phyloP scores from a whole-genome alignment of 1,139 yeast genomes.

The Kodamaea suecica region DNA sequence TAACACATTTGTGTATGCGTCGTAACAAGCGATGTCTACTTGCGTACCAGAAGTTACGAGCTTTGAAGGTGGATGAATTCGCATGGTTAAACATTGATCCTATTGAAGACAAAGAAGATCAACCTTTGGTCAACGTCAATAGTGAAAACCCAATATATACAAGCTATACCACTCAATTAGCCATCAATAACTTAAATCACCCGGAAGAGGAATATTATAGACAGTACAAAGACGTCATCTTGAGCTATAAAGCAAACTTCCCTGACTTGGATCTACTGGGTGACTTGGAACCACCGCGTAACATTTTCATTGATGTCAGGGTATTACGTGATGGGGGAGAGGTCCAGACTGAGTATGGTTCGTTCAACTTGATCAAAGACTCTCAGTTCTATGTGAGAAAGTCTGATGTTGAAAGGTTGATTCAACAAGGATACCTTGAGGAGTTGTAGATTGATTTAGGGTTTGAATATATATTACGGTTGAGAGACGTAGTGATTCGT shows the following conservation, averaged over 20 bases:
- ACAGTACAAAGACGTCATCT: constrained; percentile 65
- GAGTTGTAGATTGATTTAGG: constrained; percentile 57
- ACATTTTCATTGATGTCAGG: constrained; percentile 88
- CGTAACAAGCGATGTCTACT: constrained; percentile 84
- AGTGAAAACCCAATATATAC: constrained; percentile 15
- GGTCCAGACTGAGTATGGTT: constrained; percentile 96
- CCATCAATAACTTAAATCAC: constrained; percentile 59
- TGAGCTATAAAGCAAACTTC: constrained; percentile 74
- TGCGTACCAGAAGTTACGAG: constrained; percentile 75
- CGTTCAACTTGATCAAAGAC: constrained; percentile 89
- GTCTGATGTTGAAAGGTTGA: constrained; percentile 87
- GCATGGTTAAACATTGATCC: constrained; percentile 64
- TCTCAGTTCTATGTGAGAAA: constrained; percentile 93
- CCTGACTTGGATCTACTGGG: constrained; percentile 89
- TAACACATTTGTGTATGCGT: constrained; percentile 77
- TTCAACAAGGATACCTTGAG: constrained; percentile 91
- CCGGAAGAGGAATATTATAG: constrained; percentile 78
- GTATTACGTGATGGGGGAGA: constrained; percentile 95
- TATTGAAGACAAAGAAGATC: constrained; percentile 15
- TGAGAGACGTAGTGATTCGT: neutral
- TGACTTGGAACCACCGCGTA: constrained; percentile 82
- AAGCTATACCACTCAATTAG: constrained; percentile 30
- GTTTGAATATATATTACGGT: neutral
- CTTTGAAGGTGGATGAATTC: constrained; percentile 62
- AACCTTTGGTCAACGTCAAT: constrained; percentile 7